A percentile compares a stretch with the other conserved stretches of the same genome.
Evolutionary conservation across 2,329 filamentous ascomycete species (phyloP).

Genomic region (Arachnomyces sp.): DNA sequence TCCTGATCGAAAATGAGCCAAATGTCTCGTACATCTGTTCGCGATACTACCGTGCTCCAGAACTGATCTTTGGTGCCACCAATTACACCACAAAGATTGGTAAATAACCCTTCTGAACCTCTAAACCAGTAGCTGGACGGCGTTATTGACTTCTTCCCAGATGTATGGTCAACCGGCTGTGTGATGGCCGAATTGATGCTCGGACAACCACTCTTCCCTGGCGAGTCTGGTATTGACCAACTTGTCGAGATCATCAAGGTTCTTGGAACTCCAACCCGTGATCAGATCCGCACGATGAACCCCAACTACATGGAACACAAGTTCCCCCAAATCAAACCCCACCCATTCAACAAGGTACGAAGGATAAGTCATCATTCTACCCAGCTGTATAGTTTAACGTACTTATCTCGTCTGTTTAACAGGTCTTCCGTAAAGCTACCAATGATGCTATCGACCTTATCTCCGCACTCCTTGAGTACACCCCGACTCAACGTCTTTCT

Average conservation of each 20-base stretch:
- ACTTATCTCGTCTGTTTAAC: constrained; percentile 2
- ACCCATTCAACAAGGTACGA: constrained; percentile 85
- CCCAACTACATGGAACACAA: constrained; percentile 99
- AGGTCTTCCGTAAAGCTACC: constrained; percentile 95
- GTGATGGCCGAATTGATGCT: constrained; percentile 99
- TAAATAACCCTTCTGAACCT: constrained; percentile 42
- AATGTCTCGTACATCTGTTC: constrained; percentile 99
- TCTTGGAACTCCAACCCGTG: constrained; percentile 86
- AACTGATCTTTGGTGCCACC: constrained; percentile 96
- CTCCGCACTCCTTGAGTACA: constrained; percentile 89
- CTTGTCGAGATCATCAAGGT: constrained; percentile 99
- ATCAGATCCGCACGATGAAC: constrained; percentile 99
- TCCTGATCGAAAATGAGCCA: constrained; percentile 94
- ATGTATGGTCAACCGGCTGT: constrained; percentile 98
- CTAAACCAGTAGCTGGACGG: neutral
- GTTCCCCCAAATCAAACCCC: constrained; percentile 98
- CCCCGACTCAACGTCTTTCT: constrained; percentile 85
- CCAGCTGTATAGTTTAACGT: neutral
- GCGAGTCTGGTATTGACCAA: constrained; percentile 97
- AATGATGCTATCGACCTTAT: constrained; percentile 90
- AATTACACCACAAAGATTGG: constrained; percentile 99
- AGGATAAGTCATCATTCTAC: neutral
- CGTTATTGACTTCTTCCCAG: constrained; percentile 40
- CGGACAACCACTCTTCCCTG: constrained; percentile 92
- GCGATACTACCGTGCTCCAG: constrained; percentile 93